Conservation (phyloP, 495 filamentous ascomycete genomes). For the Aspergillus cristatus region DNA sequence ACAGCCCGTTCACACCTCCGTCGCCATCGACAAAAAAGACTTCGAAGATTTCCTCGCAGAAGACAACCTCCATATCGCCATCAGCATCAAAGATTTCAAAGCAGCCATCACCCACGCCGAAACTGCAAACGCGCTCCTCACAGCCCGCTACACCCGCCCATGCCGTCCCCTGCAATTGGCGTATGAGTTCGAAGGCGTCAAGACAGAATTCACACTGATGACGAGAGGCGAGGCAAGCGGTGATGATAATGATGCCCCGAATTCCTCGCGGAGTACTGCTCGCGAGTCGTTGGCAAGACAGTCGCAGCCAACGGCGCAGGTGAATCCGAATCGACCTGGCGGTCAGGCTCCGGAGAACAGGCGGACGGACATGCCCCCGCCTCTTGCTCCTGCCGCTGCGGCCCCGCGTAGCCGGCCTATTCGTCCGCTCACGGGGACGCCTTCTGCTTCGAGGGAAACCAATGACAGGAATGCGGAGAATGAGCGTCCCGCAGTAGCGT, state of each 20-base stretch:
- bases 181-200: slow-evolving; percentile 65
- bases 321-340: too few species aligned
- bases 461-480: slow-evolving; percentile 18
- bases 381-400: slow-evolving; percentile 3
- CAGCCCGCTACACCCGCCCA: slow-evolving; percentile 71
- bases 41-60: slow-evolving; percentile 76
- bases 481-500: slow-evolving; percentile 48
- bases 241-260: slow-evolving; percentile 32
- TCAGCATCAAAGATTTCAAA: slow-evolving; percentile 92
- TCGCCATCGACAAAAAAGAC: slow-evolving; percentile 76
- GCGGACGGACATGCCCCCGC: slow-evolving; percentile 24
- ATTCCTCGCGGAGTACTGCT: slow-evolving; percentile 19
- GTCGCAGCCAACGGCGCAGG: slow-evolving; percentile 10
- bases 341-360: slow-evolving; percentile 10
- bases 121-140: slow-evolving; percentile 57
- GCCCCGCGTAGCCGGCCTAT: slow-evolving; percentile 21
- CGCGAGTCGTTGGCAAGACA: slow-evolving; percentile 30
- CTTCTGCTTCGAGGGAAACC: slow-evolving; percentile 12
- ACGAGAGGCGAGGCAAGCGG: slow-evolving; percentile 69
- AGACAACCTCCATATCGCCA: slow-evolving; percentile 74
- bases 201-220: slow-evolving; percentile 88
- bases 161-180: slow-evolving; percentile 74
- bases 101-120: slow-evolving; percentile 81
- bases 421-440: slow-evolving; percentile 26
- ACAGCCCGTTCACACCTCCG: slow-evolving; percentile 86